Evolutionary conservation across 352 stramenopile genomes (phyloP), one percentile per base, ranked within the genome.

Genomic region (Phytophthora cactorum): DNA sequence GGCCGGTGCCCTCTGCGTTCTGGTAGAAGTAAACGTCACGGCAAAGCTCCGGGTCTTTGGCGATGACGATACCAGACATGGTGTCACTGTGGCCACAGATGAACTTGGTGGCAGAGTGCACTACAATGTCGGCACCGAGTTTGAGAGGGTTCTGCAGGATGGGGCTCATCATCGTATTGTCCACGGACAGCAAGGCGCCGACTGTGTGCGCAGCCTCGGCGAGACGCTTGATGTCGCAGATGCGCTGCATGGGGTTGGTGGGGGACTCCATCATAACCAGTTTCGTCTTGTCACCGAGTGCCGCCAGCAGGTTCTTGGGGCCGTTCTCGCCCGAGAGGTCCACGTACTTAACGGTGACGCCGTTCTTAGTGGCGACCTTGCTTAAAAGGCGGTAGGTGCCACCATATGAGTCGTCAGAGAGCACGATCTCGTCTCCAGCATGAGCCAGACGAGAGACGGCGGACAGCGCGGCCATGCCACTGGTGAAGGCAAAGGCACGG

Each of bases 101-200:
- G 68, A 98, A 99, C 79, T 99, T 99, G 52, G 97, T 99, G 25
- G 89, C 95, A 51, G 90, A 98, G 81, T 99, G 97, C 53, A 99
- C 81, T 27, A 98, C 93, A 27, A 98, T 88, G 80, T 99, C 98
- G 6, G 97, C 96, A 22, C 97, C 97, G 5, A 98, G 81, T 32
- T 81, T 67, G 8, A 99, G 66, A 28, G 97, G 97, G 66, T 98
- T 97, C 74, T 98, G 93, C 51, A 99, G 81, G 53, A 97, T 97
- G n/a, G 97, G 96, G 34, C 86, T 97, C 77, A 98, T 95, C 82
- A 99, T 98, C 6, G 96, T 99, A 80, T 98, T 98, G 78, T 99
- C 97, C 10, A 99, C 95, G 29, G 89, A 96, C 22, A 98, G 70
- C 38, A 97, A 58, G 11, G 85, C 77, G 28, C 84, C 86, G 15